A percentile compares a stretch with the other conserved stretches of the same genome.
These are phyloP conservation scores for Phialocephala subalpina DNA, from an alignment of 2,329 filamentous ascomycete species.

Conservation along the genomic window DNA sequence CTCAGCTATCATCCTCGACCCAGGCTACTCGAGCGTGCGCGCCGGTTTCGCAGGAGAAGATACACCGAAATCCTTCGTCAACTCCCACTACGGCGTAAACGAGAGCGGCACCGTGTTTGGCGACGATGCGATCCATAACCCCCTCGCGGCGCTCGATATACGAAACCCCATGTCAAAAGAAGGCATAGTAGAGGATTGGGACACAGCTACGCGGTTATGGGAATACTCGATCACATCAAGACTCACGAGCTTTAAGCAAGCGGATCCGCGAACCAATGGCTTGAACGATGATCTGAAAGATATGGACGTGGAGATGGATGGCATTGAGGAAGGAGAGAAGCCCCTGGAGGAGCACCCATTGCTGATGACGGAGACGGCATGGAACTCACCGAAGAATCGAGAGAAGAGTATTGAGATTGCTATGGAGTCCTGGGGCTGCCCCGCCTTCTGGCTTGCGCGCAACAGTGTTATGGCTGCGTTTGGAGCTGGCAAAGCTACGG, in stretches of 20 bases:
- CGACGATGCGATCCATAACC: conserved; percentile 87
- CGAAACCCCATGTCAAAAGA: conserved; percentile 92
- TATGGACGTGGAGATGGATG: conserved; percentile 66
- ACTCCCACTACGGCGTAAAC: conserved; percentile 82
- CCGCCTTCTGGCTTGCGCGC: conserved; percentile 92
- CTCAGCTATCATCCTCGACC: conserved; percentile 94
- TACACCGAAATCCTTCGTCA: conserved; percentile 90
- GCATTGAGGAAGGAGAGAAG: conserved; percentile 71
- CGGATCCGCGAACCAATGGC: conserved; percentile 77
- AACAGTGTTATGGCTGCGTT: conserved; percentile 92
- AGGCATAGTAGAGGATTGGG: conserved; percentile 95
- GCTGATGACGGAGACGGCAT: conserved; percentile 91
- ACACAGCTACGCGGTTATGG: conserved; percentile 88
- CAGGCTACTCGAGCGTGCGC: conserved; percentile 89
- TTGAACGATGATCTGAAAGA: conserved; percentile 69
- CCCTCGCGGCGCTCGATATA: conserved; percentile 79
- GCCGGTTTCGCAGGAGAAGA: conserved; percentile 98
- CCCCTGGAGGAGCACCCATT: conserved; percentile 88
- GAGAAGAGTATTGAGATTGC: conserved; percentile 96
- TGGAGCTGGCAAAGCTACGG: conserved; percentile 90
- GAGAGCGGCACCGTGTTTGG: conserved; percentile 74
- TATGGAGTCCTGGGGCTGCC: conserved; percentile 96
- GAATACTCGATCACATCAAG: conserved; percentile 91
- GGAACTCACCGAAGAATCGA: conserved; percentile 86
- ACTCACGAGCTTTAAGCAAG: conserved; percentile 78